Base-by-base conservation (phyloP, 1,284 basidiomycete species). In the Irpex sp. region DNA sequence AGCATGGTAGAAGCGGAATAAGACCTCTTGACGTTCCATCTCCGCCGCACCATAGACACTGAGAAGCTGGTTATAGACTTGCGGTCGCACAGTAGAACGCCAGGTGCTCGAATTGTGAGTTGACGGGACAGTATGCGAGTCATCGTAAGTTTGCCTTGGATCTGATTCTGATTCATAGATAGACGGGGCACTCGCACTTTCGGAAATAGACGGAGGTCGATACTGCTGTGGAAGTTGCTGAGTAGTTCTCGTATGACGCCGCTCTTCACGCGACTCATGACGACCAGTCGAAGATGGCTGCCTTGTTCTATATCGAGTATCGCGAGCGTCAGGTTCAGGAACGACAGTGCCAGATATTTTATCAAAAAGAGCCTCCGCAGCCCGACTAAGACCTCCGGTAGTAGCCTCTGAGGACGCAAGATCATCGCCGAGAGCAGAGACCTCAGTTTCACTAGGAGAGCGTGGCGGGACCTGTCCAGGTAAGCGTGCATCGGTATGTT, bases 1-100 rank as follows among this genome's bases (percentile, higher is more conserved):
- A 0, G 88, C 85, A 56, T 85, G 81, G 66, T 81, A 83, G 56
- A 96, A 79, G 63, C 89, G 83, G 77, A 83, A 84, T 44, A 94
- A 86, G 44, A 88, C 73, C 64, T 89, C 86, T 69, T 91, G 89
- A 9, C 92, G 82, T 51, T 81, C 78, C 70, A 83, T 78, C 70
- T 92, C 87, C 6, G 70, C 64, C 5, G 76, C 71, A 0, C 86
- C 81, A 64, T 80, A 76, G 2, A 72, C 69, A 5, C 74, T 56
- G 36, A 68, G 60, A 1, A 77, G 68, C 1, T 66, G 62, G n/a
- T 67, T 62, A 62, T 74, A 76, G 9, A 68, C 64, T 2, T 71
- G 64, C 1, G 66, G 62, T 11, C 68, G 61, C 31, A 77, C 52
- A 5, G 70, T 71, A 1, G 72, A 70, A 34, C 69, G 67, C 75